A percentile compares a stretch with the other conserved stretches of the same genome.
These are phyloP conservation scores for Cystofilobasidium bisporidii DNA, from an alignment of 768 basidiomycete species.

Conservation along the genomic window DNA sequence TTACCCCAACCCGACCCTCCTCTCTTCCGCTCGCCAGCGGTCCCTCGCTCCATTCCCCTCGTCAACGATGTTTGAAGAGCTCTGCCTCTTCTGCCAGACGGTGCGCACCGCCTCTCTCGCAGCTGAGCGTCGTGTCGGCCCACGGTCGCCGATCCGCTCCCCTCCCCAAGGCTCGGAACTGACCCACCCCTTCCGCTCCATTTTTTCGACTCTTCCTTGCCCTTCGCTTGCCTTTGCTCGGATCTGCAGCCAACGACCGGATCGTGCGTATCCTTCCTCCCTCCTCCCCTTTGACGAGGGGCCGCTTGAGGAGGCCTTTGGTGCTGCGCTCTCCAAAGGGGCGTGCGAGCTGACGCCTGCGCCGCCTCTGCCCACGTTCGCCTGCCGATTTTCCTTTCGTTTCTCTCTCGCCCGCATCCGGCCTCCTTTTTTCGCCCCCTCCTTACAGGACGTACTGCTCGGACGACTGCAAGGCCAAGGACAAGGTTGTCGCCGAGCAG, in stretches of 20 bases:
- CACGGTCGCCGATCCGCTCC: neutral
- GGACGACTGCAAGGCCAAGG: conserved; percentile 19
- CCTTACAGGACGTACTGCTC: conserved; percentile 23
- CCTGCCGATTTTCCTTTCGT: neutral
- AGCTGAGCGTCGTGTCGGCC: neutral
- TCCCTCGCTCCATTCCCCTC: neutral
- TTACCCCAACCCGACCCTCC: neutral
- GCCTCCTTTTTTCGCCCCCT: neutral
- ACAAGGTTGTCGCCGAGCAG: conserved; percentile 15
- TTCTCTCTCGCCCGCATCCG: neutral
- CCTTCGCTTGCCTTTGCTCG: neutral
- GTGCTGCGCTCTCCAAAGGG: neutral
- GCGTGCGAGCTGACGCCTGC: neutral
- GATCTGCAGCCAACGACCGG: conserved; percentile 16
- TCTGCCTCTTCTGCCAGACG: conserved; percentile 12
- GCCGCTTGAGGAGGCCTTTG: too few species aligned
- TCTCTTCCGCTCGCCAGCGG: neutral
- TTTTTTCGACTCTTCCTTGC: neutral
- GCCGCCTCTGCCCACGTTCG: conserved; percentile 14
- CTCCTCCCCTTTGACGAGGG: neutral
- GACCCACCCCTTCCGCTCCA: neutral
- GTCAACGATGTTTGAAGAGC: conserved; percentile 1
- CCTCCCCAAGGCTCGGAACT: neutral
- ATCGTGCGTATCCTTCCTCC: conserved; percentile 6
- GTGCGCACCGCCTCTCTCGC: neutral